Conservation (phyloP, 176 grass and related monocot genomes). For the Dendrocalamus sinicus region DNA sequence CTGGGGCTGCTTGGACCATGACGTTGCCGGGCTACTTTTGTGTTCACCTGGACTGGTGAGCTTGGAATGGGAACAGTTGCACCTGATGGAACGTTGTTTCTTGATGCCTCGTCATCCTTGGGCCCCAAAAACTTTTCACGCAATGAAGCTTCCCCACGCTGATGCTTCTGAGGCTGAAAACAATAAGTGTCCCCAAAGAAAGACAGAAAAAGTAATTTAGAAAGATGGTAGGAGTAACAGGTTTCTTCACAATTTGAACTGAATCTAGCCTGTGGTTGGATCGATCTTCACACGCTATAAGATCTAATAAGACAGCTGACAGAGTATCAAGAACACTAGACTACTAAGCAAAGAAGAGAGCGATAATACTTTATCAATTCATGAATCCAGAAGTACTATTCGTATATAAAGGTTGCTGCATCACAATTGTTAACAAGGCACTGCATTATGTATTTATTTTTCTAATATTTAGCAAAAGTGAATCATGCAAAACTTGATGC, state of each 20-base stretch:
- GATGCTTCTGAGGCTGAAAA: conserved; percentile 59
- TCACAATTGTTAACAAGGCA: background rate
- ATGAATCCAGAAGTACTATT: conserved; percentile 7
- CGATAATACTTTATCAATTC: conserved; percentile 16
- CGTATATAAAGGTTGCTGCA: background rate
- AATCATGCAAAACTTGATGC: background rate
- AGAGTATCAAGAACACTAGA: conserved; percentile 17
- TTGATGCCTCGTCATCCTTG: conserved; percentile 47
- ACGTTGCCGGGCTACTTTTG: conserved; percentile 30
- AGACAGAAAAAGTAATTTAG: background rate
- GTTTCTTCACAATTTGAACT: background rate
- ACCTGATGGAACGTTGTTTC: conserved; percentile 35
- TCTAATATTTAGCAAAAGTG: background rate
- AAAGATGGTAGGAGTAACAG: conserved; percentile 2
- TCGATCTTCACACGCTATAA: background rate
- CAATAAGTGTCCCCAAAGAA: background rate
- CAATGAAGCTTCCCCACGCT: conserved; percentile 47
- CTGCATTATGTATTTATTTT: conserved; percentile 19
- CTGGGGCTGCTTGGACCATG: conserved; percentile 37
- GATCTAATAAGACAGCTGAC: background rate
- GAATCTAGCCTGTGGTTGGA: background rate
- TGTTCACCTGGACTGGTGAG: conserved; percentile 73
- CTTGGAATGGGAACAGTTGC: conserved; percentile 49
- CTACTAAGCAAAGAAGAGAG: conserved; percentile 7
- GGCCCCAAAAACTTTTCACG: conserved; percentile 50